Evolutionary conservation across 2,329 filamentous ascomycete genomes (phyloP), one percentile per base, ranked within the genome.

Genomic region (Diaporthe vexans): DNA sequence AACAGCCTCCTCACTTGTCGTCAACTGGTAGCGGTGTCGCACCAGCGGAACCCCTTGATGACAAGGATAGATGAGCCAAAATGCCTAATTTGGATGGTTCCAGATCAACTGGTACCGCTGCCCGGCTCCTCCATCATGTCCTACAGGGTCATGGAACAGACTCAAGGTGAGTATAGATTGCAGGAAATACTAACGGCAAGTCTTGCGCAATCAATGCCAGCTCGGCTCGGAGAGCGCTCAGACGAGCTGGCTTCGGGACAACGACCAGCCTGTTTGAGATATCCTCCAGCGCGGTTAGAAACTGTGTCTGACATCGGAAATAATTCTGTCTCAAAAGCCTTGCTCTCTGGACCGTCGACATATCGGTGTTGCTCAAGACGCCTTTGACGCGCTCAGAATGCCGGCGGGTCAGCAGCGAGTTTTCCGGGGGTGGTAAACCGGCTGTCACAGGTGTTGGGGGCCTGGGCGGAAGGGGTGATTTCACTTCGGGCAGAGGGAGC

Each of bases 261-360:
- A 93, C 88, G 8, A 97, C 93, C 58, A 97, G 85, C n/a, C 94
- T 91, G 80, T 95, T 95, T 3, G 94, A 97, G 71, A 97, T 96
- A 77, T 94, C 93, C 81, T 96, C 94, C 21, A 97, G 87, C 1
- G 94, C 94, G 4, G 92, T 93, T 75, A 97, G 81, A 80, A 97
- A 95, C 78, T 94, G 93, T 0, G 94, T 95, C 82, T 97, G 90
- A 75, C 91, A 94, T 71, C 94, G 88, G 81, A 96, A 97, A 82
- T 97, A 97, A 81, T 97, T 94, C 75, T 95, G 93, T 73, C 94
- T 88, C 75, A 97, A 81, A 13, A 95, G 83, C 65, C 91, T 91
- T n/a, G 91, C 89, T 81, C 94, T 94, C 81, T 95, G 93, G 15
- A 86, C 83, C 6, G 85, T 81, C 1, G 91, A 91, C 80, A 96